These are phyloP conservation scores for Sordariomycetes sp. DNA, from an alignment of 2,329 filamentous ascomycete genomes.

Conservation along the genomic window DNA sequence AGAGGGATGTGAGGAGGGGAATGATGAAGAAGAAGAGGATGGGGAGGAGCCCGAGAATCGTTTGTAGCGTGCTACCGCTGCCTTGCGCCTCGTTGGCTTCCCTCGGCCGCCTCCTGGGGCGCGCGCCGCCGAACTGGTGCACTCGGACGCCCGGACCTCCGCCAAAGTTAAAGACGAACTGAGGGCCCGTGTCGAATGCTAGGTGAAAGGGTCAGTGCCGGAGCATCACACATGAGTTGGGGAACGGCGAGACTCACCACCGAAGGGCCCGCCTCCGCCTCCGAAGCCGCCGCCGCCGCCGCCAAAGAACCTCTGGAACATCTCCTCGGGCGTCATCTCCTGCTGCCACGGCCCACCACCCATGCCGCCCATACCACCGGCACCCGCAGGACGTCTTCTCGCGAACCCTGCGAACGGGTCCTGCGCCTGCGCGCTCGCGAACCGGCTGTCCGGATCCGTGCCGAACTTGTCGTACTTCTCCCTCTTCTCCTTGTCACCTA, in stretches of 20 bases:
- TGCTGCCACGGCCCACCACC: constrained; percentile 66
- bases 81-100: constrained; percentile 35
- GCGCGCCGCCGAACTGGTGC: constrained; percentile 83
- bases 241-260: constrained; percentile 20
- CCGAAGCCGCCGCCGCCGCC: constrained; percentile 81
- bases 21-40: constrained; percentile 83
- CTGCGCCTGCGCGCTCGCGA: constrained; percentile 51
- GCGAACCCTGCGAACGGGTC: constrained; percentile 57
- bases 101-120: constrained; percentile 66
- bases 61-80: constrained; percentile 37
- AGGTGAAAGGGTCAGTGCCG: constrained; percentile 12
- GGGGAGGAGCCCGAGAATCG: constrained; percentile 69
- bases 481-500: constrained; percentile 90
- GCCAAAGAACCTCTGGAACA: constrained; percentile 95
- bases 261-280: constrained; percentile 48
- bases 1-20: constrained; percentile 71
- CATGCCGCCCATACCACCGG: constrained; percentile 32
- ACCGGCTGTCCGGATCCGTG: constrained; percentile 83
- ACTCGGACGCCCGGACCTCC: constrained; percentile 86
- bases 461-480: constrained; percentile 80
- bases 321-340: constrained; percentile 90
- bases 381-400: constrained; percentile 26
- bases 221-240: neutral
- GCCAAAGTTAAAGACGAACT: constrained; percentile 92
- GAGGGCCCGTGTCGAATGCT: constrained; percentile 67